Evolutionary conservation across 176 grass and related monocot species (phyloP).

Genomic region (Oryza punctata): DNA sequence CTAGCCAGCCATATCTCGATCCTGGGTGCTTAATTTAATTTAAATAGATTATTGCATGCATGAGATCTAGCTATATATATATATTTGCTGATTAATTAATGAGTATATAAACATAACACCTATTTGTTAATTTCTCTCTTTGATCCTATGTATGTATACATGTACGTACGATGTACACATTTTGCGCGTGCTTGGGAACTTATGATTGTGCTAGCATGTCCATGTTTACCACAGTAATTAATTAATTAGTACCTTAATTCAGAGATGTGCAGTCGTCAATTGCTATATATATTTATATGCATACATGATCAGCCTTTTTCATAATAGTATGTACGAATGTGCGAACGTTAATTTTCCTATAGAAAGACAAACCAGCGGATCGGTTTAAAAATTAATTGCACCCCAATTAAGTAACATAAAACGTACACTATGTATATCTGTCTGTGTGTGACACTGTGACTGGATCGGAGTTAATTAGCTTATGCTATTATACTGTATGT

Average conservation of each 20-base stretch:
- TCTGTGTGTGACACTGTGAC: not conserved
- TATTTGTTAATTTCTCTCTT: not conserved
- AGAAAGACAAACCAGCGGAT: too few relatives aligned
- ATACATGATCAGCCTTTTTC: too few relatives aligned
- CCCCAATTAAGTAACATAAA: not conserved
- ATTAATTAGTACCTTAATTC: not conserved
- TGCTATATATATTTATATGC: too few relatives aligned
- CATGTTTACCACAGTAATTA: slow-evolving; percentile 1
- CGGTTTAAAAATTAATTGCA: not conserved
- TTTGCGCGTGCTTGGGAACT: not conserved
- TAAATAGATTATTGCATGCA: not conserved
- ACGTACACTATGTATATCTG: not conserved
- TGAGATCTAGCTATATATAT: not conserved
- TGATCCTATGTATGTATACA: not conserved
- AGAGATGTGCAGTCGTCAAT: not conserved
- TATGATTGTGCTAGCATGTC: not conserved
- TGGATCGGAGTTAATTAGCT: not conserved
- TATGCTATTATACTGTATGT: not conserved
- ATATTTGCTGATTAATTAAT: not conserved
- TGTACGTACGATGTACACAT: not conserved
- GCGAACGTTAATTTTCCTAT: too few relatives aligned
- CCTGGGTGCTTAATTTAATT: not conserved
- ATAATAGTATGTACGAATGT: too few relatives aligned
- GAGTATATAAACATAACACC: not conserved
- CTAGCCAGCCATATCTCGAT: too few relatives aligned